Conservation (phyloP, 2,329 filamentous ascomycete species). For the Diaporthe citri region DNA sequence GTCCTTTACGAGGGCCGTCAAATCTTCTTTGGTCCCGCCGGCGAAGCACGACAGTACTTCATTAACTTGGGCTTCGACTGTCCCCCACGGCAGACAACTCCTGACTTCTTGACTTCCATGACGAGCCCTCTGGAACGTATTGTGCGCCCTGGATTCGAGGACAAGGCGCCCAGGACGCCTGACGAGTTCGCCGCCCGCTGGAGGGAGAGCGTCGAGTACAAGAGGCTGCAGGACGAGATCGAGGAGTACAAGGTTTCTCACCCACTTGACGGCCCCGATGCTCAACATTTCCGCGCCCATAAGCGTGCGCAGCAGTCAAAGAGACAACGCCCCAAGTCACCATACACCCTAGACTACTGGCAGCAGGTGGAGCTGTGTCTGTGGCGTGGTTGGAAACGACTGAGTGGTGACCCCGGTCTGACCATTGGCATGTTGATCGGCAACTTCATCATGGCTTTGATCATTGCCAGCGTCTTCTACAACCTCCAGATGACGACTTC, state of each 20-base stretch:
- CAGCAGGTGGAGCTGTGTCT: constrained; percentile 86
- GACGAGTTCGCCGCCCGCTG: constrained; percentile 72
- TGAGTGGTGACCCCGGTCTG: constrained; percentile 81
- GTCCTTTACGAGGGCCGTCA: constrained; percentile 72
- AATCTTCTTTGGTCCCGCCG: constrained; percentile 73
- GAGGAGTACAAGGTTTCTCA: constrained; percentile 67
- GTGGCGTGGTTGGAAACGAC: constrained; percentile 82
- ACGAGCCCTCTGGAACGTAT: constrained; percentile 70
- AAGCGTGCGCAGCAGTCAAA: constrained; percentile 68
- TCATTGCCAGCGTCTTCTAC: constrained; percentile 86
- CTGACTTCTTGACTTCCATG: constrained; percentile 80
- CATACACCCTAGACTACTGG: constrained; percentile 82
- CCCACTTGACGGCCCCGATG: constrained; percentile 68
- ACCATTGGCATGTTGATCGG: constrained; percentile 77
- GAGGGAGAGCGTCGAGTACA: constrained; percentile 67
- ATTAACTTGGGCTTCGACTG: constrained; percentile 76
- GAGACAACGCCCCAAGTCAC: constrained; percentile 75
- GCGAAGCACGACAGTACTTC: constrained; percentile 74
- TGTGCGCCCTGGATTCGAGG: constrained; percentile 68
- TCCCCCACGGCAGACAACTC: constrained; percentile 75
- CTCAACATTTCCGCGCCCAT: constrained; percentile 67
- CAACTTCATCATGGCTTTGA: constrained; percentile 81
- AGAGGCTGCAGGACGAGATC: constrained; percentile 65
- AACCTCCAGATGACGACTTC: constrained; percentile 74
- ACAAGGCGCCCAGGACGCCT: constrained; percentile 68